These are phyloP conservation scores for Fomitiporia mediterranea DNA, from an alignment of 1,284 basidiomycete species.

Conservation along the genomic window DNA sequence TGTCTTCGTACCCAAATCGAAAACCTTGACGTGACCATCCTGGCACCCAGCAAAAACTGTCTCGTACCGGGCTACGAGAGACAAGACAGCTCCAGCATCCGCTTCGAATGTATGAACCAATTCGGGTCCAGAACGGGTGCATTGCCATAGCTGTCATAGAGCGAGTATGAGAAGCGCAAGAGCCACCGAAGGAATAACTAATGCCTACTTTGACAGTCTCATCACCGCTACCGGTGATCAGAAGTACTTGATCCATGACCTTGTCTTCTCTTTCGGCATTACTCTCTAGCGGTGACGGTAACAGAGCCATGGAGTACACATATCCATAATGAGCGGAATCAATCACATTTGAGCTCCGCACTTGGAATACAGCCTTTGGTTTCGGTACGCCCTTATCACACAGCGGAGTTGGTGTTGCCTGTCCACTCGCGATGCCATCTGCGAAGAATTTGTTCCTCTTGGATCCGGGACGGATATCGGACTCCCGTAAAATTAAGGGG, in stretches of 20 bases:
- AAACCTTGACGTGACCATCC: slow-evolving; percentile 87
- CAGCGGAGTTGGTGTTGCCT: slow-evolving; percentile 15
- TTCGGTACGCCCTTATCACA: slow-evolving; percentile 28
- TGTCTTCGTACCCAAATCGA: slow-evolving; percentile 87
- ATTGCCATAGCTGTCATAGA: slow-evolving; percentile 65
- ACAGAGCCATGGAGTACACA: slow-evolving; percentile 79
- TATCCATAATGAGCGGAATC: slow-evolving; percentile 94
- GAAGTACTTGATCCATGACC: slow-evolving; percentile 41
- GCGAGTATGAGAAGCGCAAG: slow-evolving; percentile 13
- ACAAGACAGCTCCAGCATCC: slow-evolving; percentile 69
- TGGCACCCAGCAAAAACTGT: slow-evolving; percentile 92
- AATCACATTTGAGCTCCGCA: slow-evolving; percentile 66
- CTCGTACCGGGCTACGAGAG: slow-evolving; percentile 70
- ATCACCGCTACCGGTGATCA: slow-evolving; percentile 86
- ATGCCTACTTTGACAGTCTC: slow-evolving; percentile 81
- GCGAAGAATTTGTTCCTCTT: slow-evolving; percentile 79
- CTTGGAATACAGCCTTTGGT: slow-evolving; percentile 39
- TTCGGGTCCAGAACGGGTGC: slow-evolving; percentile 40
- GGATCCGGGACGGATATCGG: slow-evolving; percentile 28
- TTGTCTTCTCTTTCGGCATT: slow-evolving; percentile 31
- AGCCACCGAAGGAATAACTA: neutral
- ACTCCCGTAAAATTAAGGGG: slow-evolving; percentile 6
- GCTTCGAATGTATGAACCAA: slow-evolving; percentile 61
- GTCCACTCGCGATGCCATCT: slow-evolving; percentile 22
- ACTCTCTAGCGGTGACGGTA: slow-evolving; percentile 40